Conservation (phyloP, 169 alveolate species). For the Plasmodium knowlesi region DNA sequence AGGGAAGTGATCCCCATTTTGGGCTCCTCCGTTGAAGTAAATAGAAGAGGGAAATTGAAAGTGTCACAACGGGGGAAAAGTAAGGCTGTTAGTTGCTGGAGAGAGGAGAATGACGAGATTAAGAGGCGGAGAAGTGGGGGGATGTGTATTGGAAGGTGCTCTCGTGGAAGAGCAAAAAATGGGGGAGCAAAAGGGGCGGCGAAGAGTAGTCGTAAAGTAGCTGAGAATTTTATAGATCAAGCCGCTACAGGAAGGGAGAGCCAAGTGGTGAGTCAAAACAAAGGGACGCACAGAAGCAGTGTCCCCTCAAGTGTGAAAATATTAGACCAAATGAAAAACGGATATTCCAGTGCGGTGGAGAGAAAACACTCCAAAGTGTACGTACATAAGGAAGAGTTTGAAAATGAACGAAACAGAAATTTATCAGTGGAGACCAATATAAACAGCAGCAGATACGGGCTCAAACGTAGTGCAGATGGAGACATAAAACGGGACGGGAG, state of each 20-base stretch:
- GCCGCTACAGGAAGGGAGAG: not conserved
- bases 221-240: not conserved
- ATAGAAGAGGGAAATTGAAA: conserved; percentile 8
- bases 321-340: not conserved
- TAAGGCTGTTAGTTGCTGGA: not conserved
- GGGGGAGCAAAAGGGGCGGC: not conserved
- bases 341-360: not conserved
- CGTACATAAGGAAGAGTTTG: not conserved
- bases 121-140: not conserved
- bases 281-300: not conserved
- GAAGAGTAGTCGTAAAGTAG: not conserved
- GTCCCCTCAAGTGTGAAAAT: not conserved
- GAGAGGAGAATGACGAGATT: not conserved
- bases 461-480: not conserved
- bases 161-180: not conserved
- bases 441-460: not conserved
- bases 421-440: not conserved
- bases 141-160: not conserved
- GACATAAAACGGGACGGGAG: not conserved
- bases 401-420: not conserved
- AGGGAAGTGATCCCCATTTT: not conserved
- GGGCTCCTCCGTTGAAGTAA: not conserved
- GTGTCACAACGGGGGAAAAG: not conserved
- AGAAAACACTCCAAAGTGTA: not conserved
- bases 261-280: not conserved